phyloP scores from a whole-genome alignment of 2,329 filamentous ascomycete species.

The Anthostomella pinea region DNA sequence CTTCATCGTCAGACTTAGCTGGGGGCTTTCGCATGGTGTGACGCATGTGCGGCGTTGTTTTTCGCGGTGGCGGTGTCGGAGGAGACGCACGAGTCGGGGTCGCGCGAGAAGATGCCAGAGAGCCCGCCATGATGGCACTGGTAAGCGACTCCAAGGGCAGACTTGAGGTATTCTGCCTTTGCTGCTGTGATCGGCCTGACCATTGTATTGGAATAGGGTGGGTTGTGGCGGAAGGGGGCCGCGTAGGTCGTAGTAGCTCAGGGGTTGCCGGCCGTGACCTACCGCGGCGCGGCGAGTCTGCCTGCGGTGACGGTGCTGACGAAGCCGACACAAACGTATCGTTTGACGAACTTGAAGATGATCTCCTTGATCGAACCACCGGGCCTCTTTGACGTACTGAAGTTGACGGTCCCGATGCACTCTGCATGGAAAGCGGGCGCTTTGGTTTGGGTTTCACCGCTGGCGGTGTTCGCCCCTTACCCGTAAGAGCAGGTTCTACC shows the following conservation, averaged over 20 bases:
- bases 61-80: slow-evolving; percentile 40
- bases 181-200: no score
- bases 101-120: slow-evolving; percentile 62
- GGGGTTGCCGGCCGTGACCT: slow-evolving; percentile 18
- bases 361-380: slow-evolving; percentile 6
- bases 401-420: slow-evolving; percentile 1
- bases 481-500: slow-evolving; percentile 6
- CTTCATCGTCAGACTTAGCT: slow-evolving; percentile 48
- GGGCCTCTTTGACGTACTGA: slow-evolving; percentile 1
- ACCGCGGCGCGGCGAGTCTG: slow-evolving; percentile 25
- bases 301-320: slow-evolving; percentile 33
- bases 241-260: slow-evolving; percentile 14
- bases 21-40: slow-evolving; percentile 63
- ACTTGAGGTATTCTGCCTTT: slow-evolving; percentile 25
- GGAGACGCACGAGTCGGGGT: slow-evolving; percentile 38
- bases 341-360: slow-evolving; percentile 39
- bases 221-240: slow-evolving; percentile 12
- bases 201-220: no score
- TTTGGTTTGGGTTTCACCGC: slow-evolving; percentile 15
- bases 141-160: slow-evolving; percentile 65
- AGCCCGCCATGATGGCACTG: slow-evolving; percentile 72
- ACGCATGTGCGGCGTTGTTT: slow-evolving; percentile 54
- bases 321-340: slow-evolving; percentile 45
- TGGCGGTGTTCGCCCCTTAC: slow-evolving; percentile 10
- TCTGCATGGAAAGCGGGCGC: slow-evolving; percentile 8